phyloP scores from a whole-genome alignment of 768 basidiomycete genomes.

The Pisolithus tinctorius region DNA sequence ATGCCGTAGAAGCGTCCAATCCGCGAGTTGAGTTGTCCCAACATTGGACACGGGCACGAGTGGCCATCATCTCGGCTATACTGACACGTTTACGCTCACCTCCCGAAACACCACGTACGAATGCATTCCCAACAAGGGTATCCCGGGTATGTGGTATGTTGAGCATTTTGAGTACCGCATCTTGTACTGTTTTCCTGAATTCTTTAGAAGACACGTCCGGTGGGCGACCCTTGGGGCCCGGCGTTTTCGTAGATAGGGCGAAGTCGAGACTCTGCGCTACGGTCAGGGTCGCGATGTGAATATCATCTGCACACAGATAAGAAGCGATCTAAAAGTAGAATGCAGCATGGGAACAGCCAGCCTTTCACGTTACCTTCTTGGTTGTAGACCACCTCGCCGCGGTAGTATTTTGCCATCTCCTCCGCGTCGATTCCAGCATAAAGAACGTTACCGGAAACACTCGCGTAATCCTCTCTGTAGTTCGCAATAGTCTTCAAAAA shows the following conservation, averaged over 20 bases:
- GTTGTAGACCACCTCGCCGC: slow-evolving; percentile 76
- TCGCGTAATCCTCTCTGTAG: slow-evolving; percentile 56
- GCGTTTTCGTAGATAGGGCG: slow-evolving; percentile 67
- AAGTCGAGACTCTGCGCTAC: slow-evolving; percentile 73
- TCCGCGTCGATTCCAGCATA: slow-evolving; percentile 75
- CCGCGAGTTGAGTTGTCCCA: slow-evolving; percentile 85
- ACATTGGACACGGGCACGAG: slow-evolving; percentile 70
- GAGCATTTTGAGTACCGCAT: slow-evolving; percentile 67
- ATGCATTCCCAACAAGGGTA: slow-evolving; percentile 84
- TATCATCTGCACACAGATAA: slow-evolving; percentile 46
- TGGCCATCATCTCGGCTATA: slow-evolving; percentile 84
- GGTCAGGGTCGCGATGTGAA: slow-evolving; percentile 76
- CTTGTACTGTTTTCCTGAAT: slow-evolving; percentile 49
- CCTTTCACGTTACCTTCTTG: slow-evolving; percentile 47
- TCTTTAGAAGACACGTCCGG: slow-evolving; percentile 56
- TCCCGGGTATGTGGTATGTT: slow-evolving; percentile 74
- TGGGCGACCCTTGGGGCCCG: slow-evolving; percentile 67
- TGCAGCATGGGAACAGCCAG: neutral
- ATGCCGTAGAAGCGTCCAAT: slow-evolving; percentile 79
- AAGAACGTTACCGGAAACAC: slow-evolving; percentile 62
- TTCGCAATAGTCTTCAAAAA: slow-evolving; percentile 84
- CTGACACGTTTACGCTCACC: slow-evolving; percentile 77
- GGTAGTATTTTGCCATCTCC: slow-evolving; percentile 73
- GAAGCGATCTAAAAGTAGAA: neutral
- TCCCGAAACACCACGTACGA: slow-evolving; percentile 75